Base-by-base conservation (phyloP, 2,329 filamentous ascomycete species). In the Paecilomyces formosus region DNA sequence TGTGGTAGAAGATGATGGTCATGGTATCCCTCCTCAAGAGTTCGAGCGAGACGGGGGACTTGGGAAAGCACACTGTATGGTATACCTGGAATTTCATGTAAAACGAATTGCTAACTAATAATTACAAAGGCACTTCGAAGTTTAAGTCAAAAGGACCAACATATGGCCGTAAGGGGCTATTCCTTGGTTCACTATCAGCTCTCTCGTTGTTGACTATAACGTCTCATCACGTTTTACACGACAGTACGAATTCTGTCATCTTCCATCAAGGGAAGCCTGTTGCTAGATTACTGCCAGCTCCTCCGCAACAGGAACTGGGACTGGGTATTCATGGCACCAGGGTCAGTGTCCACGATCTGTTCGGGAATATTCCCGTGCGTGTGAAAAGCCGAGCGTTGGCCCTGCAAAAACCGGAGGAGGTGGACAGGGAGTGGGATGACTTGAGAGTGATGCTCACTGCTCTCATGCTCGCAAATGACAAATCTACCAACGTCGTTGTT, bases 321-420 rank as follows among this genome's bases (percentile, higher is more conserved):
- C 76, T 74, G 35, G 82, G 81, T 58, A 71, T 77, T 21, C 85
- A 90, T 75, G 93, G 93, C 3, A 96, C 92, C 0, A 83, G 85
- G 28, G 85, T 93, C 1, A 82, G 81, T 0, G 88, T 96, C 5
- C 84, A 87, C 58, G 87, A 96, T 70, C 78, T 97, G 0, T 97
- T 97, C 73, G 92, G 92, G 0, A 88, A 87, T 59, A 90, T 97
- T 84, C 92, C 93, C 0, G 93, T 97, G 12, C 86, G 93, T 13
- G 87, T 95, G 26, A 96, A 94, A 70, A 89, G 92, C 65, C 83
- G 92, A 62, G 83, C 83, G 0, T 64, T 85, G 2, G 74, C 78
- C 62, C 71, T 79, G 45, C 77, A 84, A 66, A 80, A 78, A 64
- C 63, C 79, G 11, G 68, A 78, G 24, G 77, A 86, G 54, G 72